Percentiles rank a stretch among this genome's conserved stretches.
Evolutionary conservation across 768 basidiomycete genomes (phyloP).

Genomic region (Neoboletus subvelutipes): DNA sequence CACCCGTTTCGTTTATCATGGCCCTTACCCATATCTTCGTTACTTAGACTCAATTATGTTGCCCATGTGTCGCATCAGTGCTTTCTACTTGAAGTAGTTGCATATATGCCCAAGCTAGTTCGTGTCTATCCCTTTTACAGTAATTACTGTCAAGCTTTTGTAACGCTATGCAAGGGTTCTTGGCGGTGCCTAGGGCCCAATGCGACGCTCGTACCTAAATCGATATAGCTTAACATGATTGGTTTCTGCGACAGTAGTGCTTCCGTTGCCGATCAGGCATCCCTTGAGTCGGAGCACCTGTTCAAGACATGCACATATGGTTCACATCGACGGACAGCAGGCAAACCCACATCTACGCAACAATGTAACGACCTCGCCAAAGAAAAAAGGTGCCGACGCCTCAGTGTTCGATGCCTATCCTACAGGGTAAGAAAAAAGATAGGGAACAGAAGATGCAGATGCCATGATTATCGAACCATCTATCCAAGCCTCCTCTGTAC

Average conservation of each 20-base stretch:
- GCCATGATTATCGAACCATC: background rate
- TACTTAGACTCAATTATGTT: background rate
- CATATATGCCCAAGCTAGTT: background rate
- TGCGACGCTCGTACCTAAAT: background rate
- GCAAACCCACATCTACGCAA: background rate
- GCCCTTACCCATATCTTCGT: background rate
- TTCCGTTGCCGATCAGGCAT: background rate
- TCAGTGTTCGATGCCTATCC: slow-evolving; percentile 3
- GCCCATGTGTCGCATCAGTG: background rate
- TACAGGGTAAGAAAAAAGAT: background rate
- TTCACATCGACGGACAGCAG: background rate
- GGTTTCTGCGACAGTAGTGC: no score
- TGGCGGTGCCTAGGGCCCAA: background rate
- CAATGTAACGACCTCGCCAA: background rate
- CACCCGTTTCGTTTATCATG: background rate
- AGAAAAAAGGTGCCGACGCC: background rate
- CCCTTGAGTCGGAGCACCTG: background rate
- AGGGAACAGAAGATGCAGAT: background rate
- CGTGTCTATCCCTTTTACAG: background rate
- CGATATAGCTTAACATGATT: no score
- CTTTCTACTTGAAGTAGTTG: background rate
- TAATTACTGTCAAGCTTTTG: no score
- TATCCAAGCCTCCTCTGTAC: background rate
- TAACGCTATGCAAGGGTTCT: background rate
- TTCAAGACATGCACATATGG: background rate